Evolutionary conservation across 2,329 filamentous ascomycete genomes (phyloP).

Genomic region (Nakataea oryzae): DNA sequence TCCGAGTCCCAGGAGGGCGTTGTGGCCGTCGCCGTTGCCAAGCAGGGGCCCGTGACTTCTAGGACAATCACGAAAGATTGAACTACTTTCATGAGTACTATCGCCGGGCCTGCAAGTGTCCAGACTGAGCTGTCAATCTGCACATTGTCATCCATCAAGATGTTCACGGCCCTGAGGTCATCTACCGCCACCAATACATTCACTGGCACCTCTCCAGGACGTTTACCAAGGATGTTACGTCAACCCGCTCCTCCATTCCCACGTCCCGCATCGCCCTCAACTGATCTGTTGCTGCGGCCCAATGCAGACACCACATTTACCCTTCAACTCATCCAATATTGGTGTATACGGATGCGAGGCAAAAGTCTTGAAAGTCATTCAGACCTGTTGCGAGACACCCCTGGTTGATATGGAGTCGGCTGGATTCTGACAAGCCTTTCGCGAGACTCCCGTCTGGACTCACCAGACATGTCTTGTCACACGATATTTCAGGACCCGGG

Average conservation of each 20-base stretch:
- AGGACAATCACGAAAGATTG: background rate
- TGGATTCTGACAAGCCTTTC: background rate
- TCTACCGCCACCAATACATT: background rate
- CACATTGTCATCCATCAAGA: background rate
- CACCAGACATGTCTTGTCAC: background rate
- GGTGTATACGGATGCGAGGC: too few species aligned
- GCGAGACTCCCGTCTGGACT: background rate
- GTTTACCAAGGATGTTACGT: background rate
- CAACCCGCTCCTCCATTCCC: background rate
- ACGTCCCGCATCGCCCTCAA: background rate
- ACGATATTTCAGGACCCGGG: background rate
- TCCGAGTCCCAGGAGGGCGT: background rate
- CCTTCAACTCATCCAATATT: too few species aligned
- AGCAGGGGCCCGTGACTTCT: background rate
- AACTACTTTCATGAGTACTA: background rate
- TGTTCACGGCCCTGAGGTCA: background rate
- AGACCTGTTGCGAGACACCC: too few species aligned
- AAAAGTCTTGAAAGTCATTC: too few species aligned
- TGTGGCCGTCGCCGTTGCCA: background rate
- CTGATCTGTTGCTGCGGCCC: too few species aligned
- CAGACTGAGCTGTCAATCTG: background rate
- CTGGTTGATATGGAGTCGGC: background rate
- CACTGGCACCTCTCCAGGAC: too few species aligned
- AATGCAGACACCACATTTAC: too few species aligned
- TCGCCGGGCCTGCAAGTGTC: background rate